phyloP scores from a whole-genome alignment of 2,329 filamentous ascomycete genomes.

The Parastagonospora avenae region DNA sequence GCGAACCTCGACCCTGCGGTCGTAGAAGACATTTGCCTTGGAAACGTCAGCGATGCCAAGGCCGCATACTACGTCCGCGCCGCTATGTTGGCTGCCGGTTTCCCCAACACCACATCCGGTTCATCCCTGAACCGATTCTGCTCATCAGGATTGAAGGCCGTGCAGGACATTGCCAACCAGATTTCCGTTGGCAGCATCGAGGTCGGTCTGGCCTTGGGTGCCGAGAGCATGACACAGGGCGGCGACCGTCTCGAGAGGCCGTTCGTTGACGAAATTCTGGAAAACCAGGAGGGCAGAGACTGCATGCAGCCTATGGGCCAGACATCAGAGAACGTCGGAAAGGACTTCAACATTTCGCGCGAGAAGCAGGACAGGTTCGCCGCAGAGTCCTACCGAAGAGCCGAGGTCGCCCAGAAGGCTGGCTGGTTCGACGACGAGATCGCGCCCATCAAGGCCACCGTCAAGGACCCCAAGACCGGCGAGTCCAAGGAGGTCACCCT shows the following conservation, averaged over 20 bases:
- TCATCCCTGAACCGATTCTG: slow-evolving; percentile 94
- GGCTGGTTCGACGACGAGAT: slow-evolving; percentile 96
- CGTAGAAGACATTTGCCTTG: slow-evolving; percentile 88
- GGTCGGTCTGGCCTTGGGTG: slow-evolving; percentile 83
- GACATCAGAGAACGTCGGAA: slow-evolving; percentile 94
- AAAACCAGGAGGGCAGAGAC: slow-evolving; percentile 77
- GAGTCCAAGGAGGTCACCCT: slow-evolving; percentile 78
- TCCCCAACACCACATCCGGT: slow-evolving; percentile 85
- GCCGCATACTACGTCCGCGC: slow-evolving; percentile 91
- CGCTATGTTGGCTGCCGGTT: slow-evolving; percentile 86
- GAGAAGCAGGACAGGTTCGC: slow-evolving; percentile 84
- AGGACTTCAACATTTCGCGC: slow-evolving; percentile 83
- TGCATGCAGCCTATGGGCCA: slow-evolving; percentile 97
- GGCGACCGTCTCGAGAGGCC: slow-evolving; percentile 72
- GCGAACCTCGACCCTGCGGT: slow-evolving; percentile 79
- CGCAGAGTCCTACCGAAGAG: slow-evolving; percentile 83
- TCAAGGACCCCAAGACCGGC: slow-evolving; percentile 84
- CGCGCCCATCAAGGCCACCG: slow-evolving; percentile 77
- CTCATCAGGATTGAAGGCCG: slow-evolving; percentile 92
- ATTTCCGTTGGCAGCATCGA: slow-evolving; percentile 83
- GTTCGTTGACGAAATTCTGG: slow-evolving; percentile 77
- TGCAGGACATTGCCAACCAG: slow-evolving; percentile 90
- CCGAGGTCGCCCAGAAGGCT: slow-evolving; percentile 87
- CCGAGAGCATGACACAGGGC: slow-evolving; percentile 82
- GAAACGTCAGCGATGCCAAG: slow-evolving; percentile 87